Evolutionary conservation across 148 eudicot genomes (phyloP).

Genomic region (Arbutus unedo): DNA sequence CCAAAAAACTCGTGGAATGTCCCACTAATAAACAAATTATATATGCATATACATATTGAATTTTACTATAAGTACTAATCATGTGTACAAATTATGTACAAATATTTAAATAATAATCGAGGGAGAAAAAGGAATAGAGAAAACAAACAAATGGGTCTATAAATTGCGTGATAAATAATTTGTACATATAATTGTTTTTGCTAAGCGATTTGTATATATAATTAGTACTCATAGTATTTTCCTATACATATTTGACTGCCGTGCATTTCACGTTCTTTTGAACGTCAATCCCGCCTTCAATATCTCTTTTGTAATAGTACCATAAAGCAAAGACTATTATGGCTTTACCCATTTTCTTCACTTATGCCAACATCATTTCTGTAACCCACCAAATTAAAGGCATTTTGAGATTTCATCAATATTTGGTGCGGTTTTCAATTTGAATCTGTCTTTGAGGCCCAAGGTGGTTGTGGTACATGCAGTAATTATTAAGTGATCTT

Average conservation of each 20-base stretch:
- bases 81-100: too few species aligned
- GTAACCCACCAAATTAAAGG: background rate
- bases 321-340: background rate
- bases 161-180: too few species aligned
- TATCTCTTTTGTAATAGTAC: conserved; percentile 1
- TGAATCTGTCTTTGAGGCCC: background rate
- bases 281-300: conserved; percentile 56
- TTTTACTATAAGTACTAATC: too few species aligned
- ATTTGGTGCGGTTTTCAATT: background rate
- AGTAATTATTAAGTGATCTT: too few species aligned
- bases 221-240: too few species aligned
- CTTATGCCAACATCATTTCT: conserved; percentile 18
- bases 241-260: background rate
- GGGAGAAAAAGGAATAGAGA: too few species aligned
- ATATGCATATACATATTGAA: background rate
- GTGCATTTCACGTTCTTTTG: conserved; percentile 8
- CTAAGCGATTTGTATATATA: too few species aligned
- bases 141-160: too few species aligned
- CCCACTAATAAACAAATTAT: background rate
- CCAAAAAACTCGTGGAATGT: background rate
- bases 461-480: too few species aligned
- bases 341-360: conserved; percentile 4
- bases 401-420: conserved; percentile 1
- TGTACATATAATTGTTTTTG: too few species aligned
- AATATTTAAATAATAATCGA: too few species aligned